phyloP scores from a whole-genome alignment of 331 rosid species.

The Malus hybrid region DNA sequence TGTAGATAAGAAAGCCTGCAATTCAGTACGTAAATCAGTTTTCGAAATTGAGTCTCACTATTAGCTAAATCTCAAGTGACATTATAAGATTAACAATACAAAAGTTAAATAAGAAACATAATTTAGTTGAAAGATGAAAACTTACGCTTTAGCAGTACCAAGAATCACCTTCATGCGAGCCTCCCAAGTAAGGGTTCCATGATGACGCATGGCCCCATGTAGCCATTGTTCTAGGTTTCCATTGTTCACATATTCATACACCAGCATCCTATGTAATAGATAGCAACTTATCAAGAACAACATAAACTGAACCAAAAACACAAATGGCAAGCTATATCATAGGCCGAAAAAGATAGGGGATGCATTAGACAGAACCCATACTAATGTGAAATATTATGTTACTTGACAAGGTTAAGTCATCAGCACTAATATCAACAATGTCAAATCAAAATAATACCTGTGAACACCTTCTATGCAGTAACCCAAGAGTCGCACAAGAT shows the following conservation, averaged over 20 bases:
- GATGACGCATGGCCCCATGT: slow-evolving; percentile 81
- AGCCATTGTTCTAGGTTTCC: slow-evolving; percentile 98
- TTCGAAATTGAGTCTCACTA: neutral
- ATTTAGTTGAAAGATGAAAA: slow-evolving; percentile 17
- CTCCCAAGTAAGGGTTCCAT: slow-evolving; percentile 80
- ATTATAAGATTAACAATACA: neutral
- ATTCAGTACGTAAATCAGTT: slow-evolving; percentile 9
- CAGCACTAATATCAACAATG: neutral
- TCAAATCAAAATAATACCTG: slow-evolving; percentile 19
- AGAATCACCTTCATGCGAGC: slow-evolving; percentile 88
- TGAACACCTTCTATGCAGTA: slow-evolving; percentile 69
- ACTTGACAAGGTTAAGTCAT: neutral
- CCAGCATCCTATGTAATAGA: slow-evolving; percentile 64
- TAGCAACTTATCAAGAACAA: slow-evolving; percentile 13
- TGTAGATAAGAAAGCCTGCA: slow-evolving; percentile 95
- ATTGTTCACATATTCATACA: slow-evolving; percentile 92
- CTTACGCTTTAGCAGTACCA: slow-evolving; percentile 99
- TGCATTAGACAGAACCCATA: neutral
- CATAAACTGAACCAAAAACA: neutral
- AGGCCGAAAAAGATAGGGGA: neutral
- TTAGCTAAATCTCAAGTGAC: neutral
- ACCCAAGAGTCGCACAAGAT: slow-evolving; percentile 94
- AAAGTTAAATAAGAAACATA: neutral
- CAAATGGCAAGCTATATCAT: neutral
- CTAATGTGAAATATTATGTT: neutral